Percentiles rank a stretch among this genome's conserved stretches.
Conservation (phyloP, 202 grass and related monocot species). For the Setaria viridis region DNA sequence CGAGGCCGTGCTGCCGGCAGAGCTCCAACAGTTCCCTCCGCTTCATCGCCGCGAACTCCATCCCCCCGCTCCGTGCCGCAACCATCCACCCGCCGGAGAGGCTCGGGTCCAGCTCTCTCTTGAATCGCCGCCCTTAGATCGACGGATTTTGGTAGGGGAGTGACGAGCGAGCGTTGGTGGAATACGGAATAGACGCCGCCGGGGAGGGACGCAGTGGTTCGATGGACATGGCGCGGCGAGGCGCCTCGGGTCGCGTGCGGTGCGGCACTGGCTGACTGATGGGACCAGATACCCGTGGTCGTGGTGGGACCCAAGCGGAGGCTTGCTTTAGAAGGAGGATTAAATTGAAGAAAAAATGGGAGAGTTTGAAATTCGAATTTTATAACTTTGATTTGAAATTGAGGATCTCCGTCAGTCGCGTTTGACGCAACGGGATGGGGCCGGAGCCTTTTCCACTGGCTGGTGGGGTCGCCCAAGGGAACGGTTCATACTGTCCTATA, state of each 20-base stretch:
- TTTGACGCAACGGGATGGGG: background rate
- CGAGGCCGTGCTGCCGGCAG: constrained; percentile 60
- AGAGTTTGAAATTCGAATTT: background rate
- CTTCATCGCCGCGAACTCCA: constrained; percentile 61
- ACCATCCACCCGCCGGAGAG: background rate
- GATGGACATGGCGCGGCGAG: background rate
- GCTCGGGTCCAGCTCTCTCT: too few relatives aligned
- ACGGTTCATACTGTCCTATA: too few relatives aligned
- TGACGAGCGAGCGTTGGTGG: background rate
- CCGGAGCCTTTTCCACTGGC: background rate
- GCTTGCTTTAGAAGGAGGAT: background rate
- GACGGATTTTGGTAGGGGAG: background rate
- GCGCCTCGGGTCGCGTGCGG: background rate
- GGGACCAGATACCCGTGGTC: background rate
- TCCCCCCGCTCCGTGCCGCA: background rate
- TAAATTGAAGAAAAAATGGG: background rate
- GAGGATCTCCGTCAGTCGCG: too few relatives aligned
- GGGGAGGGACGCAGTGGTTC: background rate
- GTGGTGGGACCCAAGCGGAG: background rate
- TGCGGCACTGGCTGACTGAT: background rate
- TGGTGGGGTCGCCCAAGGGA: too few relatives aligned
- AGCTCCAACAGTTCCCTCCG: constrained; percentile 61
- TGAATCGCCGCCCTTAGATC: background rate
- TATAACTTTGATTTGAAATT: background rate
- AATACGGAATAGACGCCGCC: background rate